Conservation (phyloP, 2,329 filamentous ascomycete genomes). For the Apiospora hydei region DNA sequence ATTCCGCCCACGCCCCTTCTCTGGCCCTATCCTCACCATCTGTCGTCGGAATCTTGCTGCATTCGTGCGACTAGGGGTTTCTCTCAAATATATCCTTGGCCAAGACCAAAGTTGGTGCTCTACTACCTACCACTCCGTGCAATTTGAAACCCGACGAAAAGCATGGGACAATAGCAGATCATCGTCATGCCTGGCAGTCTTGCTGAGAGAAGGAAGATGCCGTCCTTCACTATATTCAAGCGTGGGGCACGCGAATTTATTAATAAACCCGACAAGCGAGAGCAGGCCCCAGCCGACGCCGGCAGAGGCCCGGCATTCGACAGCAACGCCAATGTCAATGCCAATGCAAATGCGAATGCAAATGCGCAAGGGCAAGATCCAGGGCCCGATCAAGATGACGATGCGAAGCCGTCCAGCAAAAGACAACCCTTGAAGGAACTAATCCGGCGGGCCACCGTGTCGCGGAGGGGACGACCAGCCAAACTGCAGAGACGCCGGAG, state of each 20-base stretch:
- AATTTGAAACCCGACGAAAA: conserved; percentile 4
- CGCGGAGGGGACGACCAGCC: conserved; percentile 1
- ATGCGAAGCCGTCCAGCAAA: neutral
- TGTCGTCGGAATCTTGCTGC: conserved; percentile 3
- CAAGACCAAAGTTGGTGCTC: conserved; percentile 6
- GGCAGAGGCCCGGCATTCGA: neutral
- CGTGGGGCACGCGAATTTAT: conserved; percentile 14
- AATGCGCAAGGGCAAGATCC: neutral
- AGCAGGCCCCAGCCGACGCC: conserved; percentile 2
- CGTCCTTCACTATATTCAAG: conserved; percentile 20
- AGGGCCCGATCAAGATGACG: neutral
- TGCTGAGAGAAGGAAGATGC: conserved; percentile 15
- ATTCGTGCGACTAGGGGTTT: conserved; percentile 1
- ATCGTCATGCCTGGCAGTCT: neutral
- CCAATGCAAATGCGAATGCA: neutral
- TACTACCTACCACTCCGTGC: neutral
- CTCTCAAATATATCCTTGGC: neutral
- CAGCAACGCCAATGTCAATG: neutral
- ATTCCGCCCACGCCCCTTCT: neutral
- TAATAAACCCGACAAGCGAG: conserved; percentile 17
- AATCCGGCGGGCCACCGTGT: conserved; percentile 7
- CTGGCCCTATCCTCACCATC: neutral
- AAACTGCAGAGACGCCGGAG: conserved; percentile 5
- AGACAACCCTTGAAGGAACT: conserved; percentile 14
- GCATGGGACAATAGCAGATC: conserved; percentile 13